phyloP scores from a whole-genome alignment of 805 yeast genomes.

The Cyberlindnera saturnus region DNA sequence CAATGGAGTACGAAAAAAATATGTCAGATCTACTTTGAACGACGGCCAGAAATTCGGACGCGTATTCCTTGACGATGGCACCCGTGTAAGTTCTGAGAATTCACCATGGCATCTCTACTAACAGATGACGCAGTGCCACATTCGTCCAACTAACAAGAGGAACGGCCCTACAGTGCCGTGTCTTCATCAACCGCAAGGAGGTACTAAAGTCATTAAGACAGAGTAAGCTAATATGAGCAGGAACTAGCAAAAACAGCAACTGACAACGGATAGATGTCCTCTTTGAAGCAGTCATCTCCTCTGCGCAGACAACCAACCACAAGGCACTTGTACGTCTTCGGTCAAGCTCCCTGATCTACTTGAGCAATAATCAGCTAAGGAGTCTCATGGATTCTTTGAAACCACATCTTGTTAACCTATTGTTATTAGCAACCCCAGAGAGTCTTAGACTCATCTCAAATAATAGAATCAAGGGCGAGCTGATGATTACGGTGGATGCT shows the following conservation, averaged over 20 bases:
- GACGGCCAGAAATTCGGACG: background rate
- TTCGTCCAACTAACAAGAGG: conserved; percentile 9
- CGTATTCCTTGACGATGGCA: conserved; percentile 4
- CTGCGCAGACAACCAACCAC: conserved; percentile 14
- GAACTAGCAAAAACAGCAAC: background rate
- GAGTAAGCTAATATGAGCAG: background rate
- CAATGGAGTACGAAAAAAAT: no score
- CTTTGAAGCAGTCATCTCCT: conserved; percentile 18
- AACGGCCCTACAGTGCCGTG: conserved; percentile 10
- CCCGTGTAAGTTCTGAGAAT: conserved; percentile 8
- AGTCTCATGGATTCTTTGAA: conserved; percentile 11
- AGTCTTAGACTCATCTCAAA: conserved; percentile 4
- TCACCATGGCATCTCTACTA: background rate
- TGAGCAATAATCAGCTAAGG: conserved; percentile 18
- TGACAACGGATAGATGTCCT: conserved; percentile 3
- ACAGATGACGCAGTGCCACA: conserved; percentile 8
- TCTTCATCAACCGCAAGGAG: conserved; percentile 15
- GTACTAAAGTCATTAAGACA: conserved; percentile 7
- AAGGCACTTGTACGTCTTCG: conserved; percentile 13
- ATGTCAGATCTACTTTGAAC: background rate
- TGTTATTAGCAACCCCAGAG: conserved; percentile 13
- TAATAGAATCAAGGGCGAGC: conserved; percentile 5
- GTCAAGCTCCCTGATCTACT: conserved; percentile 10
- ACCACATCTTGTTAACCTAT: conserved; percentile 7
- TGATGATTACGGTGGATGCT: conserved; percentile 7